Evolutionary conservation across 257 asterid species (phyloP).

Genomic region (Nicotiana obtusifolia): DNA sequence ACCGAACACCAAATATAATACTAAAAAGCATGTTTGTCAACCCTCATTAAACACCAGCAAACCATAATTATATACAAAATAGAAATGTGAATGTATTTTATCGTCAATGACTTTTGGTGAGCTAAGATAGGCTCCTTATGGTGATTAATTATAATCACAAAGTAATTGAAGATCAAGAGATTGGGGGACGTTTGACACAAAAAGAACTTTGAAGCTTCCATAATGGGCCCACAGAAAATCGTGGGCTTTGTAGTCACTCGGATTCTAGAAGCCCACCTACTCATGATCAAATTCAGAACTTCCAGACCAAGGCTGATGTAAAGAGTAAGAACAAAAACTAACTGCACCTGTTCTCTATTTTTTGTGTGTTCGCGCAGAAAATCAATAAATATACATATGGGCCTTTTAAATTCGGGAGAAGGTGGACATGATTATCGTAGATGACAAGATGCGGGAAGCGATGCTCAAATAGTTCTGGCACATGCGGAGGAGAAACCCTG

Average conservation of each 20-base stretch:
- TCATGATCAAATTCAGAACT: constrained; percentile 2
- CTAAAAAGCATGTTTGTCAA: background rate
- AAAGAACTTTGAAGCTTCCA: constrained; percentile 7
- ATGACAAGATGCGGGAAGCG: no score
- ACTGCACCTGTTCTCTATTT: no score
- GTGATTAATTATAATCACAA: background rate
- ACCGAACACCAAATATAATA: no score
- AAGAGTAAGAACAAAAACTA: background rate
- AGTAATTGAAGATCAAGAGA: background rate
- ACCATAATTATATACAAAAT: background rate
- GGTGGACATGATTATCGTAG: no score
- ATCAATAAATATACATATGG: no score
- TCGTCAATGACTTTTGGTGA: constrained; percentile 11
- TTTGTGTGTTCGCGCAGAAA: no score
- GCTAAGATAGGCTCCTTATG: background rate
- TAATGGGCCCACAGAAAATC: constrained; percentile 13
- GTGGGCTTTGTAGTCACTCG: constrained; percentile 5
- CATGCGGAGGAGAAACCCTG: no score
- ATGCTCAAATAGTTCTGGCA: no score
- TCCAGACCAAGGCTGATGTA: background rate
- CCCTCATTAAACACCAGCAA: background rate
- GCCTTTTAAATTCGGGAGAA: no score
- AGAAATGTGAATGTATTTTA: background rate
- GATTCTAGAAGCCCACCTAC: constrained; percentile 34
- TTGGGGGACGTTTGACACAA: constrained; percentile 21